Base-by-base conservation (phyloP, 768 basidiomycete species). In the Fistulinella prunicolor region DNA sequence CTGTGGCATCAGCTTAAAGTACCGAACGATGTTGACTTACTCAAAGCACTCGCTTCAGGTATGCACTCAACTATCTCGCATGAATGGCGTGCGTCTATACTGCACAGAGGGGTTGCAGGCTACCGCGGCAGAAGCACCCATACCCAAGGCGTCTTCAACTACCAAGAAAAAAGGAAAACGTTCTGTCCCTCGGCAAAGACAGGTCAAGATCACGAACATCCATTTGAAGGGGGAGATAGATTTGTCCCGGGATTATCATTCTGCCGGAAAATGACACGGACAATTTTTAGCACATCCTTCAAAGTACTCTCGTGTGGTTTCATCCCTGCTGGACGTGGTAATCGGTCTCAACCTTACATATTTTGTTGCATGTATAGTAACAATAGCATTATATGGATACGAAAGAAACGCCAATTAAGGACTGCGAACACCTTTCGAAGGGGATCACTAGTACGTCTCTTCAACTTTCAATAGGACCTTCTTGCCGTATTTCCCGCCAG, bases 151-250 rank as follows among this genome's bases (percentile, higher is more conserved):
- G 6, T 77, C 80, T 1, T 69, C 75, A 13, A 70, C 61, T 17
- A 78, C 77, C 57, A 93, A 85, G 75, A 94, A 92, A 68, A 88
- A 87, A 59, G 89, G 89, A 56, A 87, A 86, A 57, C 85, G 87
- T 42, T 75, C 82, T 12, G 86, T 79, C 28, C 80, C 81, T 40
- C 74, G 83, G 16, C 85, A 88, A 61, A 79, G 93, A 40, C 84
- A 84, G 60, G 81, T 82, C 46, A 82, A 89, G 58, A 83, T 95
- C 57, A 94, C 91, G 32, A 96, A 95, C 59, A 83, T 86, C 3
- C 93, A 95, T 73, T 69, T 94, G 65, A 88, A 81, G 61, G 87
- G 83, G 17, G 83, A 86, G 59, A 86, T 96, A 72, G 93, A 95
- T 68, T 68, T 95, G 42, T 83, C 85, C 38, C 80, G 79, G 53